Evolutionary conservation across 2,329 filamentous ascomycete genomes (phyloP), one percentile per base, ranked within the genome.

Genomic region (Epichloe baconii): DNA sequence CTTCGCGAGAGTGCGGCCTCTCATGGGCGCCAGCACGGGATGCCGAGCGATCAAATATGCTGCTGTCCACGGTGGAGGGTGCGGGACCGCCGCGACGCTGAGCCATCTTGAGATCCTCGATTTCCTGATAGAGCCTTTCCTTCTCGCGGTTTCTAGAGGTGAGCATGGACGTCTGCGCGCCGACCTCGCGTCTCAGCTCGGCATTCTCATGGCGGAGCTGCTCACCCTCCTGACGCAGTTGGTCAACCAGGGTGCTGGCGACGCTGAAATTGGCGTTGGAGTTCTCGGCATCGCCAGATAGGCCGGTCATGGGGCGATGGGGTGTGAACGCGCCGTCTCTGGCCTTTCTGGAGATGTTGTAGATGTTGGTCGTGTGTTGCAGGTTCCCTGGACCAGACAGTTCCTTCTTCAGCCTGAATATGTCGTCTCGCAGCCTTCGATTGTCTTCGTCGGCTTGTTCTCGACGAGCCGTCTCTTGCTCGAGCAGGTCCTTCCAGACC

Each of bases 141-240:
- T 95, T 94, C 64, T 98, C 93, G 26, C 89, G 85, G 62, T 96
- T 96, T 23, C 93, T 80, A 37, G 93, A 97, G 1, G 91, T 96
- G 36, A 98, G 77, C 88, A 98, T 97, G 0, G 90, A 96, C 1
- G 90, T 95, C 65, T 98, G 93, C 3, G 93, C 93, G 54, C 90
- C 88, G 34, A 97, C 86, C 66, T 97, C 90, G 50, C 90, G 85
- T 49, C 91, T 82, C 35, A 98, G 69, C 64, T 96, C 91, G 3
- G 88, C 88, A 61, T 96, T 97, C 62, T 97, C 91, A 62, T 91
- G 88, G 48, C 87, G 84, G 31, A 97, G 71, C 58, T 94, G 85
- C 55, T 88, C 85, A 51, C 77, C 77, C 59, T 84, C 80, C 4
- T 75, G 72, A 10, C 78, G 76, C 7, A 88, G 70, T 54, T 95